phyloP scores from a whole-genome alignment of 2,329 filamentous ascomycete genomes.

The Daldinia sp. region DNA sequence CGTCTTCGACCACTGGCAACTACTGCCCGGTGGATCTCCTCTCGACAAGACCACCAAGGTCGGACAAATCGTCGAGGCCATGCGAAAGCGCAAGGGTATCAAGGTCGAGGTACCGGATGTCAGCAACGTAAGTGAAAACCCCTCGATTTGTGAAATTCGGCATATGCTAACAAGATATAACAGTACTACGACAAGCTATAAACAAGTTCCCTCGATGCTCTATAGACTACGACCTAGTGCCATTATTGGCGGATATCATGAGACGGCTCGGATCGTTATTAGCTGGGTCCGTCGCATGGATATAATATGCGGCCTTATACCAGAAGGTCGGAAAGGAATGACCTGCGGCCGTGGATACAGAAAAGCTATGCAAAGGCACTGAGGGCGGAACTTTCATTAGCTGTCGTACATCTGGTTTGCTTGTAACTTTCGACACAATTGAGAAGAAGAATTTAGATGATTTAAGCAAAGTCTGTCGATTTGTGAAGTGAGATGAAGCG shows the following conservation, averaged over 20 bases:
- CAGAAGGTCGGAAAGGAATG: slow-evolving; percentile 48
- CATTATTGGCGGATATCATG: slow-evolving; percentile 57
- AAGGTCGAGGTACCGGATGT: slow-evolving; percentile 94
- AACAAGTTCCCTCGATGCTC: slow-evolving; percentile 59
- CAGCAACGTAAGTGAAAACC: slow-evolving; percentile 83
- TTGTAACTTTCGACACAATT: slow-evolving; percentile 51
- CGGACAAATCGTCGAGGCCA: slow-evolving; percentile 84
- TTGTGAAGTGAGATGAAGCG: not conserved
- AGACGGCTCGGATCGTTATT: slow-evolving; percentile 53
- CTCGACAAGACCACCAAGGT: slow-evolving; percentile 86
- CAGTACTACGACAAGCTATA: slow-evolving; percentile 99
- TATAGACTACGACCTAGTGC: slow-evolving; percentile 61
- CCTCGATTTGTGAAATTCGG: not conserved
- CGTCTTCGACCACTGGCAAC: slow-evolving; percentile 99
- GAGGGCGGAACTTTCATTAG: slow-evolving; percentile 47
- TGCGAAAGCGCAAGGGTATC: slow-evolving; percentile 99
- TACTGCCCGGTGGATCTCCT: slow-evolving; percentile 92
- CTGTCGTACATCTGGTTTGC: slow-evolving; percentile 48
- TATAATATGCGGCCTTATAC: slow-evolving; percentile 45
- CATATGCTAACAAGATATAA: slow-evolving; percentile 57
- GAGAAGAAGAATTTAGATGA: slow-evolving; percentile 47
- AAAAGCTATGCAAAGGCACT: slow-evolving; percentile 51
- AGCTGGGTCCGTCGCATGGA: slow-evolving; percentile 44
- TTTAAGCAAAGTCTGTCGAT: not conserved
- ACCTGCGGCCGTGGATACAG: slow-evolving; percentile 50